phyloP scores from a whole-genome alignment of 202 grass and related monocot genomes.

The Bolboschoenoplectus hybrid region DNA sequence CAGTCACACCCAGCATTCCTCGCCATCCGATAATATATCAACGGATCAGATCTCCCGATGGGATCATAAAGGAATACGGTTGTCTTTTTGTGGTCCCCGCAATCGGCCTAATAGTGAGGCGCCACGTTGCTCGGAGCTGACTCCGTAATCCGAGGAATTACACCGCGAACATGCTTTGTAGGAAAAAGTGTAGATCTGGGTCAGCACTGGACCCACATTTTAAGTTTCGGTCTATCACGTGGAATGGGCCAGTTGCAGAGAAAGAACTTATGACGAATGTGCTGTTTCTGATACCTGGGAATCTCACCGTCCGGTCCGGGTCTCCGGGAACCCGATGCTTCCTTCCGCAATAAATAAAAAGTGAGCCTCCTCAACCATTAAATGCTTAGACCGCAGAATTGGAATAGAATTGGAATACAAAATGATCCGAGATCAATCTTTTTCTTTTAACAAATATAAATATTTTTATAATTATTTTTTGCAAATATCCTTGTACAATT shows the following conservation, averaged over 20 bases:
- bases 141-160: not conserved
- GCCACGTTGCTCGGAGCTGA: slow-evolving; percentile 31
- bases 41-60: not conserved
- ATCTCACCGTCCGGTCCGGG: slow-evolving; percentile 30
- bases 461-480: too few species aligned
- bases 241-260: not conserved
- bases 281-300: slow-evolving; percentile 35
- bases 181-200: not conserved
- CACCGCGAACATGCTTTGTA: not conserved
- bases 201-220: not conserved
- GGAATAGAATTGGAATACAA: too few species aligned
- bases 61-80: not conserved
- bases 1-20: not conserved
- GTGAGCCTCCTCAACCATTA: slow-evolving; percentile 15
- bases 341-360: not conserved
- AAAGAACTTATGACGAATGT: slow-evolving; percentile 12
- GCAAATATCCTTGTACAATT: not conserved
- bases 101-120: not conserved
- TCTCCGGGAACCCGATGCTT: slow-evolving; percentile 11
- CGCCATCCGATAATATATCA: slow-evolving; percentile 15
- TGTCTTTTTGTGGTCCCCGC: slow-evolving; percentile 35
- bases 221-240: not conserved
- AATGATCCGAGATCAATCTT: too few species aligned
- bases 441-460: too few species aligned
- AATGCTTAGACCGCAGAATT: not conserved